phyloP scores from a whole-genome alignment of 1,139 yeast genomes.

The Sugiyamaella japonica region DNA sequence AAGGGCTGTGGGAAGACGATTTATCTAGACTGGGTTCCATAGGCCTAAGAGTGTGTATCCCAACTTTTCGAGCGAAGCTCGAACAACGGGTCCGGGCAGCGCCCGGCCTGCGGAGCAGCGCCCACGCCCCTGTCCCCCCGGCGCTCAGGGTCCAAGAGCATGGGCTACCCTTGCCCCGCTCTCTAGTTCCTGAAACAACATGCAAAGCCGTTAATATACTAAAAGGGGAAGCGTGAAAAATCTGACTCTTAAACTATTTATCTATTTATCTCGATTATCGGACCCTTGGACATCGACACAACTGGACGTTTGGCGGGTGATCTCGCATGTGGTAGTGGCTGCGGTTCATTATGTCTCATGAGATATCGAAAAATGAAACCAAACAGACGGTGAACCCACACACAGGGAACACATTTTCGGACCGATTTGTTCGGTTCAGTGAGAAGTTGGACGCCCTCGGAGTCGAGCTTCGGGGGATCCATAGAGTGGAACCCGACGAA shows the following conservation, averaged over 20 bases:
- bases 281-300: not conserved
- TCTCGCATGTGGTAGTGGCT: not conserved
- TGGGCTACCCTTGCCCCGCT: too few species aligned
- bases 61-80: too few species aligned
- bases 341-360: slow-evolving; percentile 1
- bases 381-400: slow-evolving; percentile 1
- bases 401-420: slow-evolving; percentile 11
- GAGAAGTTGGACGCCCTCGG: slow-evolving; percentile 51
- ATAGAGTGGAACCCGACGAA: slow-evolving; percentile 69
- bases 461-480: slow-evolving; percentile 80
- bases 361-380: not conserved
- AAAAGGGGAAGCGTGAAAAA: slow-evolving; percentile 9
- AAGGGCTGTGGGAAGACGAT: slow-evolving; percentile 27
- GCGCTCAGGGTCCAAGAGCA: too few species aligned
- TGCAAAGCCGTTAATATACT: not conserved
- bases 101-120: not conserved
- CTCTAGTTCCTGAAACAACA: too few species aligned
- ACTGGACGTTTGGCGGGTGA: too few species aligned
- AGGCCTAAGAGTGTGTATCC: too few species aligned
- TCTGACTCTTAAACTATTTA: not conserved
- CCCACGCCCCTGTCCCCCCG: too few species aligned
- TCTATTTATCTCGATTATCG: not conserved
- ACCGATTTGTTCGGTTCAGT: slow-evolving; percentile 36
- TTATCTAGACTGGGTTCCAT: slow-evolving; percentile 24
- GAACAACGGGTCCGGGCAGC: not conserved